Evolutionary conservation across 495 filamentous ascomycete genomes (phyloP).

Genomic region (Trichoderma virens): DNA sequence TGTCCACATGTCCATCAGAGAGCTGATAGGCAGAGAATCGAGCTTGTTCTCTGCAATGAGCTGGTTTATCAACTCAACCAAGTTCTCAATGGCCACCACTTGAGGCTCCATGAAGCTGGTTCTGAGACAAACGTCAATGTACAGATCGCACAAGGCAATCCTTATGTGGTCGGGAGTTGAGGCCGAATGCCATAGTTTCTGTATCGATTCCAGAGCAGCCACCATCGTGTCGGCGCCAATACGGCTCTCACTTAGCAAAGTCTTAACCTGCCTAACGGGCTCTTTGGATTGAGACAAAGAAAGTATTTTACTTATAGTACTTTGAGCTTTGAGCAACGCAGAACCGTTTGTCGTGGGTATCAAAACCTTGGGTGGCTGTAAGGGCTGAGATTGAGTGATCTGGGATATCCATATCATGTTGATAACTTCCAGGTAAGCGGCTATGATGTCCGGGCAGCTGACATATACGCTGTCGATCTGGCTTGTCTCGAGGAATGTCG

Average conservation of each 20-base stretch:
- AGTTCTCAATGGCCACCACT: constrained; percentile 27
- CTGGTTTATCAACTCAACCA: constrained; percentile 27
- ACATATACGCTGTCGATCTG: background rate
- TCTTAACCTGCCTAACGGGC: background rate
- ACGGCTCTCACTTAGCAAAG: background rate
- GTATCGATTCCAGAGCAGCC: constrained; percentile 17
- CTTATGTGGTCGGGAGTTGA: background rate
- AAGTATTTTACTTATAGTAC: background rate
- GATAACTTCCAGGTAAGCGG: constrained; percentile 34
- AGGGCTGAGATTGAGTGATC: constrained; percentile 1
- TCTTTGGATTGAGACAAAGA: background rate
- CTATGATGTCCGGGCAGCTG: constrained; percentile 27
- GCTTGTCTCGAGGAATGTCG: constrained; percentile 5
- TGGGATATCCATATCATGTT: constrained; percentile 23
- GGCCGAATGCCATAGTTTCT: constrained; percentile 19
- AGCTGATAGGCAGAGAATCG: background rate
- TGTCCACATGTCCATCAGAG: background rate
- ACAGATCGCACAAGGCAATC: constrained; percentile 20
- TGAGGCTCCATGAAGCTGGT: constrained; percentile 25
- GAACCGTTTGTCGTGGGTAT: background rate
- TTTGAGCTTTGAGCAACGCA: constrained; percentile 4
- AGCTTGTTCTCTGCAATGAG: background rate
- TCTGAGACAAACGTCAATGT: constrained; percentile 17
- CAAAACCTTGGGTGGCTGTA: constrained; percentile 3
- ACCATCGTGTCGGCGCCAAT: constrained; percentile 2